Percentiles rank a stretch among this genome's conserved stretches.
These are phyloP conservation scores for Pholiota conissans DNA, from an alignment of 768 basidiomycete species.

Conservation along the genomic window DNA sequence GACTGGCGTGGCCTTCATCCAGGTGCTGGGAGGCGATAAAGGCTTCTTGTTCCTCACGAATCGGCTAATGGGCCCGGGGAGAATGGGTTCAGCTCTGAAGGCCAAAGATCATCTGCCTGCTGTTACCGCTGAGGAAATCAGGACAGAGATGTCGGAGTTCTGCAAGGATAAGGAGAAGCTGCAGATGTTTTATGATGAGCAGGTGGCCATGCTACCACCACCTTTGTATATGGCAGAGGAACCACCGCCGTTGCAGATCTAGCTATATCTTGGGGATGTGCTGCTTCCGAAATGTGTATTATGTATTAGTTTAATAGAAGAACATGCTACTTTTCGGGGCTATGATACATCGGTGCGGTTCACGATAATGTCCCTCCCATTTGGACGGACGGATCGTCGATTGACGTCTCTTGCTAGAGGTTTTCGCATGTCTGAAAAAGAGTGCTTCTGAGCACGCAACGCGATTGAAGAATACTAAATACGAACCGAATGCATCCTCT, in stretches of 20 bases:
- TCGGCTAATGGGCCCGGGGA: constrained; percentile 72
- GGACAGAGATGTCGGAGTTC: constrained; percentile 59
- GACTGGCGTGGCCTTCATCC: constrained; percentile 87
- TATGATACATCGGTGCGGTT: constrained; percentile 59
- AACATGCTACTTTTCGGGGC: constrained; percentile 14
- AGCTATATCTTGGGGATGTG: neutral
- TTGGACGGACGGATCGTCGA: constrained; percentile 66
- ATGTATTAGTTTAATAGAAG: constrained; percentile 3
- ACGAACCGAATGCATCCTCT: constrained; percentile 89
- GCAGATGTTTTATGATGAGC: constrained; percentile 71
- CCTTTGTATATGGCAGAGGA: constrained; percentile 41
- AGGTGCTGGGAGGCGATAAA: constrained; percentile 74
- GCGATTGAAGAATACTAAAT: neutral
- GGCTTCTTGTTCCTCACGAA: constrained; percentile 93
- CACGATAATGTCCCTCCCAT: constrained; percentile 74
- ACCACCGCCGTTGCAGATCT: constrained; percentile 53
- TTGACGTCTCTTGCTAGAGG: constrained; percentile 62
- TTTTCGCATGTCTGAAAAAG: constrained; percentile 63
- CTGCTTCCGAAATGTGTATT: constrained; percentile 9
- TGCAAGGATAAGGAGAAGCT: constrained; percentile 60
- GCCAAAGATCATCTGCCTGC: constrained; percentile 57
- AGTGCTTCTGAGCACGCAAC: neutral
- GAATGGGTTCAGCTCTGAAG: constrained; percentile 53
- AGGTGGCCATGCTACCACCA: constrained; percentile 51
- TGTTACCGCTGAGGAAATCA: constrained; percentile 60